phyloP scores from a whole-genome alignment of 2,329 filamentous ascomycete genomes.

The Trichoderma sp. region DNA sequence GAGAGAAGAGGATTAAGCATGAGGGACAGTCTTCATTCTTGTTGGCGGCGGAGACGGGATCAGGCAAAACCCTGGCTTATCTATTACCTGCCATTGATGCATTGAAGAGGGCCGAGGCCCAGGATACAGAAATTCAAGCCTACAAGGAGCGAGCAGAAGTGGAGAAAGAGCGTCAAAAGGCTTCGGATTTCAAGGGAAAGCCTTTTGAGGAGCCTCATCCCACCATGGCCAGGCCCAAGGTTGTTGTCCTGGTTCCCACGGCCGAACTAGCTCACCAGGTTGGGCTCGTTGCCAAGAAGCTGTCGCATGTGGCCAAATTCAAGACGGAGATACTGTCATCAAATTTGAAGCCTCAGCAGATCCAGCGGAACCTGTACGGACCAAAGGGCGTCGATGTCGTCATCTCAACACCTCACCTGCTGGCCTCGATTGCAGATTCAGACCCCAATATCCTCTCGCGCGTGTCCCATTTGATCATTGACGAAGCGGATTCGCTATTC shows the following conservation, averaged over 20 bases:
- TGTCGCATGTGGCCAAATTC: constrained; percentile 85
- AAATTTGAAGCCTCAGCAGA: constrained; percentile 69
- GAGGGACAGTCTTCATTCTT: constrained; percentile 58
- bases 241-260: constrained; percentile 85
- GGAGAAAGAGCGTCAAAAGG: constrained; percentile 55
- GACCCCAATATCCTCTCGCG: constrained; percentile 92
- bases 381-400: constrained; percentile 79
- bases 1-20: constrained; percentile 31
- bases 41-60: constrained; percentile 92
- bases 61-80: constrained; percentile 94
- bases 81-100: constrained; percentile 80
- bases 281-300: constrained; percentile 70
- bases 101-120: constrained; percentile 70
- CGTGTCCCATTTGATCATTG: constrained; percentile 82
- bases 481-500: constrained; percentile 94
- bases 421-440: constrained; percentile 80
- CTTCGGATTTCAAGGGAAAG: constrained; percentile 55
- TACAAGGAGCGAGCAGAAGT: constrained; percentile 55
- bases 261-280: constrained; percentile 91
- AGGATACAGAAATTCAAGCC: constrained; percentile 56
- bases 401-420: constrained; percentile 82
- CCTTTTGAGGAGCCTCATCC: constrained; percentile 67
- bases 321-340: constrained; percentile 80
- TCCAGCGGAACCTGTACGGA: constrained; percentile 80
- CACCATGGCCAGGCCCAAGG: constrained; percentile 74